These are phyloP conservation scores for Nothophytophthora sp. DNA, from an alignment of 352 stramenopile genomes.

Conservation along the genomic window DNA sequence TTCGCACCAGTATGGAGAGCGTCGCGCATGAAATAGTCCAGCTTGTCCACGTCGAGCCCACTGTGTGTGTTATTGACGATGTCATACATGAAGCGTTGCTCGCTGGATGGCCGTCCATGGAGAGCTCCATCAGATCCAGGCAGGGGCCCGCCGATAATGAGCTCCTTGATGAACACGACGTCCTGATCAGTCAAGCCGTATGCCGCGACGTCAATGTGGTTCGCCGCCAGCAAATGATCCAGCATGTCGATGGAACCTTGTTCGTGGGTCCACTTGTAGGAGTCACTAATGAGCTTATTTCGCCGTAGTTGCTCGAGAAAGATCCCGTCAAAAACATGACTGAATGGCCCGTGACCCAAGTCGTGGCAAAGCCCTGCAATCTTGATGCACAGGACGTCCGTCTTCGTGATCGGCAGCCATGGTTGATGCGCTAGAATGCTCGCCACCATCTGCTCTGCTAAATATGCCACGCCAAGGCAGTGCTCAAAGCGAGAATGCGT, in stretches of 20 bases:
- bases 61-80: conserved; percentile 90
- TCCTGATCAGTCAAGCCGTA: conserved; percentile 58
- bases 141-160: conserved; percentile 71
- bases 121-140: conserved; percentile 30
- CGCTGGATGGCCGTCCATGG: conserved; percentile 36
- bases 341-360: conserved; percentile 80
- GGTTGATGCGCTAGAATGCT: conserved; percentile 84
- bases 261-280: conserved; percentile 72
- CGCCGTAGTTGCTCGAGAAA: conserved; percentile 62
- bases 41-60: conserved; percentile 89
- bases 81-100: conserved; percentile 83
- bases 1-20: conserved; percentile 75
- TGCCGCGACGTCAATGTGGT: conserved; percentile 54
- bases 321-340: conserved; percentile 79
- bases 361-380: conserved; percentile 84
- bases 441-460: conserved; percentile 89
- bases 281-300: conserved; percentile 28
- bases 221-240: conserved; percentile 55
- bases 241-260: conserved; percentile 79
- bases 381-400: conserved; percentile 74
- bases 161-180: conserved; percentile 76
- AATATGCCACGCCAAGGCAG: conserved; percentile 94
- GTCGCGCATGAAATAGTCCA: conserved; percentile 92
- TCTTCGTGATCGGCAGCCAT: conserved; percentile 84
- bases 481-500: conserved; percentile 85